Base-by-base conservation (phyloP, 129 eudicot genomes). In the Ambrosia trifida region DNA sequence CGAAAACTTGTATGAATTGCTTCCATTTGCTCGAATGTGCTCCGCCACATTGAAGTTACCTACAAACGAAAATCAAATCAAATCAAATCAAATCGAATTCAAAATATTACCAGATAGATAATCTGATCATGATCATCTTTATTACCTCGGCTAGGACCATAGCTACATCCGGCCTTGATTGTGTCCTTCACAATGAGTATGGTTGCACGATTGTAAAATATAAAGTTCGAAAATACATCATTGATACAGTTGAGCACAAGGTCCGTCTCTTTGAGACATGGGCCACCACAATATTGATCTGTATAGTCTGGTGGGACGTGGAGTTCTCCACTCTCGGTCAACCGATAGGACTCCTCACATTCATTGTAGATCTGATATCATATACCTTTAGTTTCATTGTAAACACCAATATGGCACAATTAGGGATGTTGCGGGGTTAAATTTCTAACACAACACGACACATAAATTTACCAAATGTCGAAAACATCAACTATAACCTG, bases 31-130 rank as follows among this genome's bases (percentile, higher is more conserved):
- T 73, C 83, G 73, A n/a, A 87, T 64, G 78, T 85, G 79, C 73
- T 81, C 87, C 14, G 84, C 82, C 74, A 90, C 96, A 81, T 87
- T 68, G 71, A 90, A 90, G 76, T 85, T 47, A 68, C 96, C 96
- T 90, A 77, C 72, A 72, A 75, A 61, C 19, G 57, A 30, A 50
- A 49, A 20, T 74, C 36, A 33, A 11, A 58, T 40, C 10, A 50
- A 49, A 20, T 74, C 36, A 33, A 11, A 58, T 40, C 10, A 59
- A 40, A 32, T 2, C 14, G 9, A 33, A 11, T 68, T 7, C 1
- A 44, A 46, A 18, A 3, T 2, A 11, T 35, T 33, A 47, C 30
- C 17, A 3, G n/a, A 5, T 3, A 6, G 13, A 4, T 4, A 30
- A 3, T 24, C 2, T 7, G 20, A 10, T 56, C 9, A 52, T 18